Evolutionary conservation across 2,329 filamentous ascomycete species (phyloP), one percentile per base, ranked within the genome.

Genomic region (Ceratocystis harringtonii): DNA sequence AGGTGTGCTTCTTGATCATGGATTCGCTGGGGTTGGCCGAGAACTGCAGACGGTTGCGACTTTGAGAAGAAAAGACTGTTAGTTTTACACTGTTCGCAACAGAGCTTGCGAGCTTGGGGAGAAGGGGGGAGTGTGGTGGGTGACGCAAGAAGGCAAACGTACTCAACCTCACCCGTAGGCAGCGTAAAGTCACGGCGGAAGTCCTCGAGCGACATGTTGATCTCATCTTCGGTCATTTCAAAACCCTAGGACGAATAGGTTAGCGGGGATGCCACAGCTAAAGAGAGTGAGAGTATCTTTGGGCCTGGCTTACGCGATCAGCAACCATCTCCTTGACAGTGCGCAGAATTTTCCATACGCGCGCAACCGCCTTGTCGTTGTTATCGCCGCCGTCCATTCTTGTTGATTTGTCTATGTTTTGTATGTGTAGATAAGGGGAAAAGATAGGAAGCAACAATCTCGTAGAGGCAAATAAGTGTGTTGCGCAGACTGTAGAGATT

Each of bases 281-380:
- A 94, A 99, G 76, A 86, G 85, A 22, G n/a, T 8, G 45, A 32
- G 52, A 7, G 25, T 28, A 3, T 32, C 17, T 8, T n/a, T 10
- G 8, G n/a, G 45, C 45, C 10, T 28, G n/a, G n/a, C 88, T 72
- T 83, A 96, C 92, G 75, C 92, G 80, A 76, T 97, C 94, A 68
- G 83, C 81, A 71, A 94, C 87, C 92, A 99, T 95, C 81, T 99
- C 90, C 76, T 95, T 90, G 61, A 91, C 86, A 7, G 94, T 99
- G 76, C 86, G 85, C 84, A 90, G 95, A 71, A 92, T 90, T 76
- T 92, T 89, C 92, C 94, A 99, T 70, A 96, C 84, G 73, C 89
- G 85, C 72, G 82, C 78, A 61, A 81, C 75, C 75, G 79, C 77
- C 74, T 81, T 80, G 25, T 68, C 68, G 62, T 68, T 66, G 63